Conservation (phyloP, 139 green algal genomes). For the Closterium sp. region DNA sequence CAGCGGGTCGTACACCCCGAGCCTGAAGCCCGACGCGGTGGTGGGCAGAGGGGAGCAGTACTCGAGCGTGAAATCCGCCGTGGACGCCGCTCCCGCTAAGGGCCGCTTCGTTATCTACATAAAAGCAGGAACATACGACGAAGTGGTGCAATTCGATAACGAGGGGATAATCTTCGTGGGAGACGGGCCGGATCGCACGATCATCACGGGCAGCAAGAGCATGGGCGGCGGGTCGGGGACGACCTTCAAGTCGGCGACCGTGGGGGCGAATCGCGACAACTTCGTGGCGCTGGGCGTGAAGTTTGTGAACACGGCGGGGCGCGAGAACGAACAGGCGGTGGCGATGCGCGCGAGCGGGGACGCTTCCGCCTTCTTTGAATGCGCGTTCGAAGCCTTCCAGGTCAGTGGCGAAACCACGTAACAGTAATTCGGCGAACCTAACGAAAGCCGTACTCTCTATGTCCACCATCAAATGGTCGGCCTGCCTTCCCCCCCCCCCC, state of each 20-base stretch:
- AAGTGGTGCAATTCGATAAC: background rate
- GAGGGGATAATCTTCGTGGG: background rate
- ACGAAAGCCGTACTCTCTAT: no score
- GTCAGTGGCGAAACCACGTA: background rate
- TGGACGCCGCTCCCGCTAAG: background rate
- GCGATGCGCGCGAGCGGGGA: background rate
- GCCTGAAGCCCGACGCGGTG: background rate
- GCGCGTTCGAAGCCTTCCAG: background rate
- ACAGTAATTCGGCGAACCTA: no score
- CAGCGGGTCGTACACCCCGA: background rate
- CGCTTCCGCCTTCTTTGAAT: background rate
- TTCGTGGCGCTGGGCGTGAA: background rate
- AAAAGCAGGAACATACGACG: background rate
- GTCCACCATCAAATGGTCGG: no score
- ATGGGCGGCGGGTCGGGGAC: background rate
- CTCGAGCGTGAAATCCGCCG: background rate
- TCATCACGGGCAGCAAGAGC: conserved; percentile 9
- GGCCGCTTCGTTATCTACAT: conserved; percentile 7
- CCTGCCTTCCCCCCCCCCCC: no score
- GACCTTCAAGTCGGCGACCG: background rate
- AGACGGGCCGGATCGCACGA: background rate
- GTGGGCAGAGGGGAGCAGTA: background rate
- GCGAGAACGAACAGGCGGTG: background rate
- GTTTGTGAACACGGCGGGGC: conserved; percentile 7
- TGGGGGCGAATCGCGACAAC: background rate